Percentiles rank a stretch among this genome's conserved stretches.
phyloP scores from a whole-genome alignment of 2,329 filamentous ascomycete species.

The Claviceps humidiphila region DNA sequence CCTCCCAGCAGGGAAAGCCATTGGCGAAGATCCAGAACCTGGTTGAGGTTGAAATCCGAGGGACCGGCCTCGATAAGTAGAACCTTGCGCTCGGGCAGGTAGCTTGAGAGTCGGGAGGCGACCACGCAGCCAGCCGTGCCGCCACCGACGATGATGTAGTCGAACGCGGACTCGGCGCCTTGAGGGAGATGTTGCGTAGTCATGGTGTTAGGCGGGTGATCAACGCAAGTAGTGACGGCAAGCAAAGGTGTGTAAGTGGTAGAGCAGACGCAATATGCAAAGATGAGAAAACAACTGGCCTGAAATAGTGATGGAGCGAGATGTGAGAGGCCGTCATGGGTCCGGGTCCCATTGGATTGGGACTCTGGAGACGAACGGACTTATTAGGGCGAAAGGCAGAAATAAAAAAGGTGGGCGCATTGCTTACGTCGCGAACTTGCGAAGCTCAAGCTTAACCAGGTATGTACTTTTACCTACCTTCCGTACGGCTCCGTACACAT shows the following conservation, averaged over 20 bases:
- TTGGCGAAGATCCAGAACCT: slow-evolving; percentile 73
- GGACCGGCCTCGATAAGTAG: slow-evolving; percentile 81
- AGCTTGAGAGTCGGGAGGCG: slow-evolving; percentile 65
- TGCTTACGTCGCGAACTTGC: too few relatives aligned
- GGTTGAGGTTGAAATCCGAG: slow-evolving; percentile 78
- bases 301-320: too few relatives aligned
- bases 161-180: slow-evolving; percentile 53
- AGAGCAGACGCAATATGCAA: neutral
- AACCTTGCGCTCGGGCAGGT: slow-evolving; percentile 68
- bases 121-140: slow-evolving; percentile 80
- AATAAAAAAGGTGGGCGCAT: too few relatives aligned
- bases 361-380: too few relatives aligned
- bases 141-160: slow-evolving; percentile 77
- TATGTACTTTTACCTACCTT: too few relatives aligned
- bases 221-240: neutral
- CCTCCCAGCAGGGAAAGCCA: slow-evolving; percentile 78
- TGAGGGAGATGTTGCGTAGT: slow-evolving; percentile 56
- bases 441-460: too few relatives aligned
- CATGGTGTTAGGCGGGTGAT: slow-evolving; percentile 28
- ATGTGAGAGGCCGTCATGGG: too few relatives aligned
- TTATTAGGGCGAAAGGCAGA: too few relatives aligned
- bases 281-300: too few relatives aligned
- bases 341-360: too few relatives aligned
- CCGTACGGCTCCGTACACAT: too few relatives aligned
- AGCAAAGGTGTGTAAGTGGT: neutral